Base-by-base conservation (phyloP, 2,329 filamentous ascomycete species). In the Claviceps paspali region DNA sequence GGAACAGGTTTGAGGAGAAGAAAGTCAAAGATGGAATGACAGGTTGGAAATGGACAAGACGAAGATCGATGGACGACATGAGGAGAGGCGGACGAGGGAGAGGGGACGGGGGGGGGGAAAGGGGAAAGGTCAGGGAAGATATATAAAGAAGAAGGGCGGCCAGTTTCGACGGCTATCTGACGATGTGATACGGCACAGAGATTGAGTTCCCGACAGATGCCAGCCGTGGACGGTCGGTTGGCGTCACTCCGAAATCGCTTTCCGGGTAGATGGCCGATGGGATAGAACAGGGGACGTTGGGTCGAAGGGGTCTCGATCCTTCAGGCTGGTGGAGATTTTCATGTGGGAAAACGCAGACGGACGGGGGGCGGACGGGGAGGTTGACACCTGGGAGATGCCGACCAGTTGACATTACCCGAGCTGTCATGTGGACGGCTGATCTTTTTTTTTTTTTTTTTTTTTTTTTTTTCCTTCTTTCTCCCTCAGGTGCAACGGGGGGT, bases 361-460 rank as follows among this genome's bases (percentile, higher is more conserved):
- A 35, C 27, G 28, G 19, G 27, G n/a, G 35, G 27, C 8, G 21
- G 21, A 5, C 5, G 21, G 35, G 8, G 18, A 24, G 19, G 8
- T 27, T 32, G 29, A 19, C 15, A 18, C 35, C 15, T 23, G 21
- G 15, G 31, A 23, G n/a, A 11, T 17, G 4, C 12, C 19, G 10
- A 18, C 22, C 31, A 33, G 30, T 33, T 24, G 31, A 24, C 31
- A 26, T 24, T 6, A 14, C 28, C 10, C 18, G 22, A 28, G 5
- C 18, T 35, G 33, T 39, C 33, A 31, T 28, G 32, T 39, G 38
- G 19, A 23, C 28, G 11, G 27, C 18, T 36, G 35, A 36, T 29
- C n/a, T n/a, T n/a, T n/a, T n/a, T n/a, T n/a, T n/a, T n/a, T n/a
- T n/a, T n/a, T n/a, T n/a, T n/a, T n/a, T n/a, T n/a, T n/a, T n/a